Conservation (phyloP, 1,284 basidiomycete species). For the Pseudozyma tsukubaensis region DNA sequence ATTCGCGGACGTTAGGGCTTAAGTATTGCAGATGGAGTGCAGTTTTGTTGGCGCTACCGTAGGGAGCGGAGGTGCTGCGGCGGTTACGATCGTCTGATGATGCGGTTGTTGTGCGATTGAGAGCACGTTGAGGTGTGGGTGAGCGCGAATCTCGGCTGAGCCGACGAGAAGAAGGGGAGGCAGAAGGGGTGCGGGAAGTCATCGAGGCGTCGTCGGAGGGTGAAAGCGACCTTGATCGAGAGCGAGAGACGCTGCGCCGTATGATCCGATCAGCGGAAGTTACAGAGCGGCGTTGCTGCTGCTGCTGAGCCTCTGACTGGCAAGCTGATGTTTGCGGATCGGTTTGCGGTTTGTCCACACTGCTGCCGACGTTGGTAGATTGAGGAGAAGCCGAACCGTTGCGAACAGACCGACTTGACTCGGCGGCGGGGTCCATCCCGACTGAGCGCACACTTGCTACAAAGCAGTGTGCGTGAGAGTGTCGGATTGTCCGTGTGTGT, state of each 20-base stretch:
- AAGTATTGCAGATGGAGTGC: slow-evolving; percentile 39
- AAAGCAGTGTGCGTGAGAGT: neutral
- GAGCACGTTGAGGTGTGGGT: neutral
- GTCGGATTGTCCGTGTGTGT: neutral
- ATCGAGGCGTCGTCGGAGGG: slow-evolving; percentile 3
- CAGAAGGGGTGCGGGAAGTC: slow-evolving; percentile 1
- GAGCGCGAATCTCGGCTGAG: too few relatives aligned
- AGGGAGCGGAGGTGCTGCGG: neutral
- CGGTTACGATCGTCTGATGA: neutral
- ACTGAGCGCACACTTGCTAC: neutral
- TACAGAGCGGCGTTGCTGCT: neutral
- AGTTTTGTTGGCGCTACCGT: slow-evolving; percentile 10
- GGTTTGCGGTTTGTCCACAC: too few relatives aligned
- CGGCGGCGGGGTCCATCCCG: slow-evolving; percentile 18
- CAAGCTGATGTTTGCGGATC: too few relatives aligned
- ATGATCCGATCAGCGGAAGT: neutral
- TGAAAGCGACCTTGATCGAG: slow-evolving; percentile 13
- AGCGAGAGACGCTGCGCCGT: neutral
- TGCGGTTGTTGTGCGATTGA: neutral
- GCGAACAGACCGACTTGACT: slow-evolving; percentile 9
- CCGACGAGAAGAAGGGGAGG: neutral
- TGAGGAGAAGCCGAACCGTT: neutral
- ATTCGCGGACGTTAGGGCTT: slow-evolving; percentile 30
- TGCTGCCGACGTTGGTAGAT: neutral
- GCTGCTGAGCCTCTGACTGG: too few relatives aligned